phyloP scores from a whole-genome alignment of 257 asterid species.

The Jacaranda copaia region DNA sequence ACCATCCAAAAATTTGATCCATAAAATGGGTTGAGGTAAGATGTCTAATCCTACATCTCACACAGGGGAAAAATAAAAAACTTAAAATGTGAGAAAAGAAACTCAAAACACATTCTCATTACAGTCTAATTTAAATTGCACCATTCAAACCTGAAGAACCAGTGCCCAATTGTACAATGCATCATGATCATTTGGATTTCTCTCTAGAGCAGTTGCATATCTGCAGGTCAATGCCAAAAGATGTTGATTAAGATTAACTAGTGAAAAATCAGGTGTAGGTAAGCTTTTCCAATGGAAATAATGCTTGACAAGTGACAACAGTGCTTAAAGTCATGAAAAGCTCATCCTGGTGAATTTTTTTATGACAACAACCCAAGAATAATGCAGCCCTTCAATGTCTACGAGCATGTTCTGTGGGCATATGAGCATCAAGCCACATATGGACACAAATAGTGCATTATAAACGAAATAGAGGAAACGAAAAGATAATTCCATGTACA shows the following conservation, averaged over 20 bases:
- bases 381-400: constrained; percentile 3
- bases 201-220: constrained; percentile 89
- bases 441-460: constrained; percentile 7
- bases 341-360: constrained; percentile 27
- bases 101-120: constrained; percentile 16
- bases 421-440: constrained; percentile 32
- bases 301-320: constrained; percentile 18
- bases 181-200: constrained; percentile 94
- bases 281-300: constrained; percentile 27
- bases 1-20: constrained; percentile 19
- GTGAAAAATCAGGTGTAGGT: constrained; percentile 17
- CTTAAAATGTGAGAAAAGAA: constrained; percentile 28
- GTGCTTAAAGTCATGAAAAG: constrained; percentile 24
- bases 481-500: background rate
- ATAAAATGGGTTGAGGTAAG: constrained; percentile 33
- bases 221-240: constrained; percentile 55
- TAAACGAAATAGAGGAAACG: background rate
- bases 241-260: constrained; percentile 35
- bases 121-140: constrained; percentile 36
- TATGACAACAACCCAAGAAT: constrained; percentile 27
- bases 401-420: background rate
- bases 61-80: constrained; percentile 21
- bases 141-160: constrained; percentile 85
- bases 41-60: constrained; percentile 2
- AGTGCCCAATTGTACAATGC: constrained; percentile 99